phyloP scores from a whole-genome alignment of 805 yeast genomes.

The Monosporozyma siamensis region DNA sequence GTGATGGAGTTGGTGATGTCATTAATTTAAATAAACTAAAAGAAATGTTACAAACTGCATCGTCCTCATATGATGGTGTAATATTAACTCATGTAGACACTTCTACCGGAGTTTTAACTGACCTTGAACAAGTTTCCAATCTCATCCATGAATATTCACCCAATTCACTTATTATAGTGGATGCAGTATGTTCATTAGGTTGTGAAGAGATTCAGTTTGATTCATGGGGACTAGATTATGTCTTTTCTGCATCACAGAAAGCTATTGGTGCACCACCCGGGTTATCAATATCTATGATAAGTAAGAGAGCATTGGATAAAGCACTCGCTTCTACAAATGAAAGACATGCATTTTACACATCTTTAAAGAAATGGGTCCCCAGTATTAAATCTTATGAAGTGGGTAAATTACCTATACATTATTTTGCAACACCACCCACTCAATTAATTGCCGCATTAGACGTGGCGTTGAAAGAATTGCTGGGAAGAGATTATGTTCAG shows the following conservation, averaged over 20 bases:
- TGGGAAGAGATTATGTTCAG: conserved; percentile 40
- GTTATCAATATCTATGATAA: conserved; percentile 64
- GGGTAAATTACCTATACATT: conserved; percentile 44
- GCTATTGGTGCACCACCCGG: conserved; percentile 95
- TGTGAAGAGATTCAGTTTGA: conserved; percentile 82
- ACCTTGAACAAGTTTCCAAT: conserved; percentile 53
- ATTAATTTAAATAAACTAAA: conserved; percentile 52
- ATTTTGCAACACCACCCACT: conserved; percentile 96
- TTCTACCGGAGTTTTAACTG: conserved; percentile 83
- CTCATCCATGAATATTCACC: conserved; percentile 62
- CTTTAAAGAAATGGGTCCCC: conserved; percentile 79
- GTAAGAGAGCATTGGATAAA: conserved; percentile 61
- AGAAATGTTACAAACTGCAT: conserved; percentile 39
- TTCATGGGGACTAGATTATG: conserved; percentile 83
- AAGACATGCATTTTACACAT: conserved; percentile 34
- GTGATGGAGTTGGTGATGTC: conserved; percentile 67
- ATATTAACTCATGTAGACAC: conserved; percentile 95
- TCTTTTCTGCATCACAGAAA: conserved; percentile 87
- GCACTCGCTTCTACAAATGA: conserved; percentile 41
- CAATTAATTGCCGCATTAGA: conserved; percentile 76
- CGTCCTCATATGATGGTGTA: conserved; percentile 58
- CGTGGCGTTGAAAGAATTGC: conserved; percentile 64
- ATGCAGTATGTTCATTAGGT: conserved; percentile 91
- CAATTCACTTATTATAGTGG: conserved; percentile 74
- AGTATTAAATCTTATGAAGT: conserved; percentile 78